These are phyloP conservation scores for Hypoxylon lenormandii DNA, from an alignment of 495 filamentous ascomycete species.

Conservation along the genomic window DNA sequence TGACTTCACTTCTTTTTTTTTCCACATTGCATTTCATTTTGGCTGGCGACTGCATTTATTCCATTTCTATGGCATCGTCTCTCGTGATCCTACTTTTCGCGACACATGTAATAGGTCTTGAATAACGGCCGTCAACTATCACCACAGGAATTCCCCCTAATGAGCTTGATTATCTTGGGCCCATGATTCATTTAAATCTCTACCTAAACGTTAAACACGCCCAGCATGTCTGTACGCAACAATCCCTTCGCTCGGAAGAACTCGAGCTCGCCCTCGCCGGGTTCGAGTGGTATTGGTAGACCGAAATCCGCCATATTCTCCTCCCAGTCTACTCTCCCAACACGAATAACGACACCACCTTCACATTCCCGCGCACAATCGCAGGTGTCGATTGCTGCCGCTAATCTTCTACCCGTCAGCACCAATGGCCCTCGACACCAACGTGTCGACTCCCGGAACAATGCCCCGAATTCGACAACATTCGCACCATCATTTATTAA, in stretches of 20 bases:
- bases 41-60: slow-evolving; percentile 11
- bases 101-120: slow-evolving; percentile 28
- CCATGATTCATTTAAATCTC: slow-evolving; percentile 21
- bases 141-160: slow-evolving; percentile 23
- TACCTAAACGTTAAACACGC: slow-evolving; percentile 55
- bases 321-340: slow-evolving; percentile 62
- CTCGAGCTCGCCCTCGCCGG: slow-evolving; percentile 72
- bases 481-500: slow-evolving; percentile 98
- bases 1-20: slow-evolving; percentile 13
- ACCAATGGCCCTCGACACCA: slow-evolving; percentile 56
- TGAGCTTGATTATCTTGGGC: slow-evolving; percentile 16
- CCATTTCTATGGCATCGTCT: slow-evolving; percentile 42
- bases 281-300: slow-evolving; percentile 61
- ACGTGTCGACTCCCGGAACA: slow-evolving; percentile 73
- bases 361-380: slow-evolving; percentile 60
- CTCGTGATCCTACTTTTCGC: slow-evolving; percentile 23
- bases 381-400: slow-evolving; percentile 49
- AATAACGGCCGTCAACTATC: slow-evolving; percentile 19
- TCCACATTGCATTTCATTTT: slow-evolving; percentile 13
- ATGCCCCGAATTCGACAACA: slow-evolving; percentile 71
- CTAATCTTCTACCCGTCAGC: slow-evolving; percentile 50
- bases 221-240: slow-evolving; percentile 64
- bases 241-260: slow-evolving; percentile 77
- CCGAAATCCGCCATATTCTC: slow-evolving; percentile 80
- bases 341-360: slow-evolving; percentile 50